Base-by-base conservation (phyloP, 257 asterid species). In the Dorcoceras hygrometricum region DNA sequence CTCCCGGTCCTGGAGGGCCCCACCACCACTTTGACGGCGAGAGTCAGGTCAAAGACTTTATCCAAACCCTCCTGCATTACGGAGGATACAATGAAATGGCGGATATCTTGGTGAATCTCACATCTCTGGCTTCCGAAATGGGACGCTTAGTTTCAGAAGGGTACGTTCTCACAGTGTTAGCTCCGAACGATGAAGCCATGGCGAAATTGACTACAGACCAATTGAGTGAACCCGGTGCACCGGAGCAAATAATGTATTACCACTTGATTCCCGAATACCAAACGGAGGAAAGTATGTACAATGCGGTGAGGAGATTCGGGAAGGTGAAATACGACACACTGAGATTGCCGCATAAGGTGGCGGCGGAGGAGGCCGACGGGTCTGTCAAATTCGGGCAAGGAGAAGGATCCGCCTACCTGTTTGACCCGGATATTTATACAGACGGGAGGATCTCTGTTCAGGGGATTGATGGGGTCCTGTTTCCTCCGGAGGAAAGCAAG, bases 171-270 rank as follows among this genome's bases (percentile, higher is more conserved):
- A 93, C 99, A 0, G 97, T 93, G 0, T 57, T 93, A 20, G 96
- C 99, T 0, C 99, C 99, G 0, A 88, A 93, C 63, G 97, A 93
- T 59, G 99, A 93, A 63, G 99, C 99, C 18, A 90, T 93, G 99
- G 96, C 97, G 18, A 93, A 93, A 71, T 31, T 93, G 0, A 86
- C 92, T 1, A 83, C 95, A 1, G 99, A 93, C 77, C 96, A 86
- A 50, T 25, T 93, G 70, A 83, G 90, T 11, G 99, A 93, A 48
- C 96, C 98, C 0, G 98, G 96, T 3, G 93, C 98, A 6, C 97
- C 97, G 71, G 99, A 93, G 84, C 96, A 86, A 48, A 93, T 93
- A 19, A 85, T 91, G 79, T 91, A 91, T n/a, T 91, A 87, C 23
- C 98, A 91, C 75, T 2, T 91, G 25, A 73, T 93, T 3, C 96